phyloP scores from a whole-genome alignment of 495 filamentous ascomycete genomes.

The Aspergillus homomorphus region DNA sequence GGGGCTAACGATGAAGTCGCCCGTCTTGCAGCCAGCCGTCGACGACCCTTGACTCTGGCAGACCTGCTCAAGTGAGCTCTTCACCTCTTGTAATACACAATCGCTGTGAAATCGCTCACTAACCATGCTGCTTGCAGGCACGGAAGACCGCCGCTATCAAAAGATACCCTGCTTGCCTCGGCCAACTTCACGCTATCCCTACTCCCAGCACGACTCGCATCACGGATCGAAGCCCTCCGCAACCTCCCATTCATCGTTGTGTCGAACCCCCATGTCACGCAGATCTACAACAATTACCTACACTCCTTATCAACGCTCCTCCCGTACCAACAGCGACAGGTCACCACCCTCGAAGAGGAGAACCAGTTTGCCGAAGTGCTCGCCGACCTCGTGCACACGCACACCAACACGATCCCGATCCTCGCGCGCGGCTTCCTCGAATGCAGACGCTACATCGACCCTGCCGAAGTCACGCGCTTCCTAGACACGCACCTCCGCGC shows the following conservation, averaged over 20 bases:
- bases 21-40: constrained; percentile 68
- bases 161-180: constrained; percentile 73
- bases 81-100: neutral
- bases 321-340: constrained; percentile 72
- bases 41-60: constrained; percentile 78
- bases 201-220: constrained; percentile 88
- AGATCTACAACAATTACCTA: constrained; percentile 92
- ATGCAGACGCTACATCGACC: constrained; percentile 79
- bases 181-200: constrained; percentile 94
- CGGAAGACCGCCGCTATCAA: constrained; percentile 83
- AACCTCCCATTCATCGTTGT: constrained; percentile 98
- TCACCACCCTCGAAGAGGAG: constrained; percentile 83
- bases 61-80: constrained; percentile 76
- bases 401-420: constrained; percentile 88
- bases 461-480: constrained; percentile 78
- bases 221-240: constrained; percentile 85
- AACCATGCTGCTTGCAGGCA: constrained; percentile 50
- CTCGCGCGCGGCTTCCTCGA: constrained; percentile 91
- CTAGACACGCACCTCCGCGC: constrained; percentile 92
- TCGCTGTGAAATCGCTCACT: constrained; percentile 1
- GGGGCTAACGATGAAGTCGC: constrained; percentile 71
- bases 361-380: constrained; percentile 86
- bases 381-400: constrained; percentile 88
- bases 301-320: constrained; percentile 87
- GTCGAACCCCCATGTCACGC: constrained; percentile 85